Evolutionary conservation across 176 grass and related monocot species (phyloP).

Genomic region (Avena eriantha): DNA sequence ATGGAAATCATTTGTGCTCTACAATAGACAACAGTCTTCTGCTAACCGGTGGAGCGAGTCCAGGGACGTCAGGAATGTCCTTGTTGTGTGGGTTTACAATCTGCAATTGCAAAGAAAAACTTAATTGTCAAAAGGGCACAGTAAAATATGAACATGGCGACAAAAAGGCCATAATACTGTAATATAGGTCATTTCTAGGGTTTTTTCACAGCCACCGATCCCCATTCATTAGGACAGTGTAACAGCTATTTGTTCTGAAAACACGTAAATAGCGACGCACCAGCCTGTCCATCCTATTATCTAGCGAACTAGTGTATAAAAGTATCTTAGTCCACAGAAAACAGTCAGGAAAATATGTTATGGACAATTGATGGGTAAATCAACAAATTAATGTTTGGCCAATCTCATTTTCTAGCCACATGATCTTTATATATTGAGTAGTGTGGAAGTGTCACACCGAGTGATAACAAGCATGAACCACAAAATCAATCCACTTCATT

Average conservation of each 20-base stretch:
- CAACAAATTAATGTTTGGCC: not conserved
- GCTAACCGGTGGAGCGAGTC: slow-evolving; percentile 78
- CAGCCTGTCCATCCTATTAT: not conserved
- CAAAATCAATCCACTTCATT: not conserved
- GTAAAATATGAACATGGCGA: not conserved
- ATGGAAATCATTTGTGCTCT: slow-evolving; percentile 47
- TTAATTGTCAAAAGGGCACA: not conserved
- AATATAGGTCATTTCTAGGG: too few species aligned
- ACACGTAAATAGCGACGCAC: not conserved
- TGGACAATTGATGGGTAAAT: not conserved
- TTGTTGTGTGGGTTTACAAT: slow-evolving; percentile 97
- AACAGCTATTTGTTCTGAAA: not conserved
- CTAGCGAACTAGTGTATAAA: not conserved
- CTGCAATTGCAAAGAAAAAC: slow-evolving; percentile 48
- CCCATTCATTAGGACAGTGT: not conserved
- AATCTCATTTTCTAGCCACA: not conserved
- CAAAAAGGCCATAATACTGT: not conserved
- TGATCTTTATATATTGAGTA: not conserved
- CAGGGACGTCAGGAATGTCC: slow-evolving; percentile 71
- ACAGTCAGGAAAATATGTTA: not conserved
- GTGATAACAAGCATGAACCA: not conserved
- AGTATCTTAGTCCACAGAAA: not conserved
- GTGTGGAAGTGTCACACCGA: not conserved
- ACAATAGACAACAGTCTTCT: slow-evolving; percentile 67
- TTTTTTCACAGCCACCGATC: too few species aligned